Base-by-base conservation (phyloP, 1,284 basidiomycete species). In the Boletus mariae region DNA sequence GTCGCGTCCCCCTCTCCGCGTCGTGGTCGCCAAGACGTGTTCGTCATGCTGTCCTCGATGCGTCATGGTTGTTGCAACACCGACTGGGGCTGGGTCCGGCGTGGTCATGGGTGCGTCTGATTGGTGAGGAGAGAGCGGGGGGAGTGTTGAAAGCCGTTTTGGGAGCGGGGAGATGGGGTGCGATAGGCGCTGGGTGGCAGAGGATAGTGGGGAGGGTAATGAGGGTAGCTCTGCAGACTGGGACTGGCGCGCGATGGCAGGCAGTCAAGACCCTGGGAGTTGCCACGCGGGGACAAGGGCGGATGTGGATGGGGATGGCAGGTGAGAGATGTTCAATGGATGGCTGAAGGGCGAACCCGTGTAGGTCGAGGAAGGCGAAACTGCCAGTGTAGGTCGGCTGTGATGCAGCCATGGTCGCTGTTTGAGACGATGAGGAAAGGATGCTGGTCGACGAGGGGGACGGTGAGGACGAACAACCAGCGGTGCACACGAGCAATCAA, bases 141-240 rank as follows among this genome's bases (percentile, higher is more conserved):
- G 55, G 20, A 66, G 58, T 57, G 66, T 68, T 11, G 64, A 63
- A 7, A 67, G 57, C 37, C 69, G 65, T 45, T 71, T 70, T 17
- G 67, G 69, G n/a, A 70, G 58, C 1, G 66, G 61, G 5, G 65
- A 62, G 35, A 70, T 52, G 28, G 68, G 3, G 58, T 0, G 41
- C 53, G 45, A 55, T 65, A 66, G 52, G 63, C 60, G 52, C 57
- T 58, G 47, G 62, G 51, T 1, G 64, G 64, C 1, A 57, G 45
- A 2, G 54, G 46, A 35, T 64, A 65, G 54, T 7, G 55, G 20
- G 58, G 55, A 2, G 66, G 50, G 56, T 65, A 68, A 1, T 56
- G 60, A 11, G 55, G 59, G 53, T 57, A 59, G 46, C 56, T 55
- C 42, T 65, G 64, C 47, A 60, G 58, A 38, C 44, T 53, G 7